phyloP scores from a whole-genome alignment of 208 protist genomes.

The Trypanosoma lewisi region DNA sequence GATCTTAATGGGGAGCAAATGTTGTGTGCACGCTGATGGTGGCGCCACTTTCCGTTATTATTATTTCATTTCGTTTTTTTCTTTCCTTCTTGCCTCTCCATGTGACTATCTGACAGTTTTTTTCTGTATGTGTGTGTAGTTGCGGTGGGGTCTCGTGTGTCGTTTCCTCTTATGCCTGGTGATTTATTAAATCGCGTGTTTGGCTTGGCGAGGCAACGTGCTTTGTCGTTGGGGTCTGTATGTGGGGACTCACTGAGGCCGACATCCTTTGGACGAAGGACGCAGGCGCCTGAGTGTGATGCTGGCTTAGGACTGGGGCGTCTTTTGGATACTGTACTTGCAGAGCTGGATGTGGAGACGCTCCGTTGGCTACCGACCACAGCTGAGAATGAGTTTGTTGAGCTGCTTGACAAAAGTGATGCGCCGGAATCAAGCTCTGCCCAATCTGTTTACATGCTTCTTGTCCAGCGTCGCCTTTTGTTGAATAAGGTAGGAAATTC shows the following conservation, averaged over 20 bases:
- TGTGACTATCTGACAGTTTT: no score
- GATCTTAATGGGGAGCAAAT: no score
- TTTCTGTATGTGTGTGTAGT: not conserved
- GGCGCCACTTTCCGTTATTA: no score
- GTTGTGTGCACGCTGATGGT: no score
- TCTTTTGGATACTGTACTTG: not conserved
- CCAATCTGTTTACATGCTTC: slow-evolving; percentile 7
- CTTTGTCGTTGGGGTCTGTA: not conserved
- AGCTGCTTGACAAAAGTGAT: slow-evolving; percentile 17
- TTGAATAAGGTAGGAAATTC: not conserved
- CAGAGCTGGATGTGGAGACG: not conserved
- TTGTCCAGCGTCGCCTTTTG: slow-evolving; percentile 8
- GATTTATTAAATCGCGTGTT: slow-evolving; percentile 2
- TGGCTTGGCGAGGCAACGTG: slow-evolving; percentile 7
- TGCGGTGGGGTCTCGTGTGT: no score
- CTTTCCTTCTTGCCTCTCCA: no score
- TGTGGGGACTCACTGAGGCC: not conserved
- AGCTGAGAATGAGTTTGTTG: slow-evolving; percentile 23
- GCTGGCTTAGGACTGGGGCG: not conserved
- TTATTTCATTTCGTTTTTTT: no score
- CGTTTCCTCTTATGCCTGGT: slow-evolving; percentile 2
- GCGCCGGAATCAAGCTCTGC: not conserved
- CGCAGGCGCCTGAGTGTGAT: not conserved
- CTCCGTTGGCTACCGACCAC: slow-evolving; percentile 14
- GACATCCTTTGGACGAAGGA: not conserved